phyloP scores from a whole-genome alignment of 495 filamentous ascomycete species.

The Aspergillus heteromorphus region DNA sequence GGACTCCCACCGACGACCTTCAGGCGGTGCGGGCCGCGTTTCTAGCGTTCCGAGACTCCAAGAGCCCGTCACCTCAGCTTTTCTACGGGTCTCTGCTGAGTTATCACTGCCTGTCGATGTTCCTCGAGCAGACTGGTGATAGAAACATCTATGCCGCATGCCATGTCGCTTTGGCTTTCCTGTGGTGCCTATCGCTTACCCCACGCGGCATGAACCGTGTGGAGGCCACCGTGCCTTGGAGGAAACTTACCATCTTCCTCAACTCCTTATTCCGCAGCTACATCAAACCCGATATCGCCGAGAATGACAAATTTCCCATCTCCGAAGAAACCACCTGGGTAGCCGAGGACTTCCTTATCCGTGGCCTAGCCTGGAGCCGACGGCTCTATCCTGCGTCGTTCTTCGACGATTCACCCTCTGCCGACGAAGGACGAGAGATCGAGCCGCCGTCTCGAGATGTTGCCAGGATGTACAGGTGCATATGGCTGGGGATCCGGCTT shows the following conservation, averaged over 20 bases:
- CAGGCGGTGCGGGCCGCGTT: constrained; percentile 12
- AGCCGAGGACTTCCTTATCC: constrained; percentile 77
- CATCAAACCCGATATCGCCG: constrained; percentile 40
- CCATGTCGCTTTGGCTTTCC: constrained; percentile 66
- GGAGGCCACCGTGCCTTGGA: constrained; percentile 63
- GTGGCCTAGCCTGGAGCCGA: constrained; percentile 68
- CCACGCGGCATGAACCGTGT: constrained; percentile 47
- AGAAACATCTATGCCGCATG: constrained; percentile 60
- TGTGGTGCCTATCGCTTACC: constrained; percentile 52
- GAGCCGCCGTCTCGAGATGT: constrained; percentile 62
- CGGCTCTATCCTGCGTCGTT: constrained; percentile 63
- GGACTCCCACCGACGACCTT: constrained; percentile 10
- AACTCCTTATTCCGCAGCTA: constrained; percentile 54
- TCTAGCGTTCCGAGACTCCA: constrained; percentile 4
- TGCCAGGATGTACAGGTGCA: constrained; percentile 63
- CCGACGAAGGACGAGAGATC: constrained; percentile 71
- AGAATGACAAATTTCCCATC: constrained; percentile 46
- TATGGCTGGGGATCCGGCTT: constrained; percentile 64
- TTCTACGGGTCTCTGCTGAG: constrained; percentile 38
- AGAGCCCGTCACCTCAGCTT: constrained; percentile 16
- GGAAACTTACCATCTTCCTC: constrained; percentile 53
- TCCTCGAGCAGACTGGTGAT: constrained; percentile 56
- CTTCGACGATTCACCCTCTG: constrained; percentile 63
- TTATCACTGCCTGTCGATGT: constrained; percentile 45
- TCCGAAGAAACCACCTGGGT: constrained; percentile 57